Evolutionary conservation across 257 asterid genomes (phyloP), one percentile per base, ranked within the genome.

Genomic region (Prunella vulgaris): DNA sequence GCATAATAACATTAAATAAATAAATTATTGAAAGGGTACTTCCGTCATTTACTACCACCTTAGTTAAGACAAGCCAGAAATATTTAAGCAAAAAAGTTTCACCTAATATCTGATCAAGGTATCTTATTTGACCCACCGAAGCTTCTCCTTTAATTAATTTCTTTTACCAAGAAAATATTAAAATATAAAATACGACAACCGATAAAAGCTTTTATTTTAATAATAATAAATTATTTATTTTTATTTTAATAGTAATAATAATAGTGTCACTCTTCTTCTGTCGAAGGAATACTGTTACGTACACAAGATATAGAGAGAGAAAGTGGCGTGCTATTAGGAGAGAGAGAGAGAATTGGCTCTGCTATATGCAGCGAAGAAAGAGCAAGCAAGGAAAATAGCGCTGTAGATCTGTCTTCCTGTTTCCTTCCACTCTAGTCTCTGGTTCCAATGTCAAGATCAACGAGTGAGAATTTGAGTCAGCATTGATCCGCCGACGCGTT

Each of bases 51-150:
- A 8, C 35, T 15, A 57, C 17, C n/a, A 21, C 60, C 70, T 37
- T 8, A 22, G 64, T 42, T 66, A 71, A 52, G 65, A 48, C 74
- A 51, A 79, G 49, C 51, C 56, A 68, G 38, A 51, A 64, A 63
- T 60, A 69, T 51, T 74, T 46, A 51, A 77, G 60, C 35, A 17
- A 32, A 25, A 73, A 78, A 48, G 61, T 74, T 71, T 78, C 81
- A 85, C 88, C 86, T 77, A 88, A 80, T 77, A 68, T 82, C 82
- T 79, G 82, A 78, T 75, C 72, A 77, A 20, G 61, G 75, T 48
- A 79, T 81, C 87, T 81, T 72, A 63, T 75, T 75, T 69, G 79
- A 73, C 78, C 71, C 68, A 71, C 68, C 70, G 84, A 88, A 88
- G 85, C 85, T 84, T 80, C 86, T 74, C 78, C 61, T 48, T 46